These are phyloP conservation scores for Heritiera fomes DNA, from an alignment of 345 rosid species.

Conservation along the genomic window DNA sequence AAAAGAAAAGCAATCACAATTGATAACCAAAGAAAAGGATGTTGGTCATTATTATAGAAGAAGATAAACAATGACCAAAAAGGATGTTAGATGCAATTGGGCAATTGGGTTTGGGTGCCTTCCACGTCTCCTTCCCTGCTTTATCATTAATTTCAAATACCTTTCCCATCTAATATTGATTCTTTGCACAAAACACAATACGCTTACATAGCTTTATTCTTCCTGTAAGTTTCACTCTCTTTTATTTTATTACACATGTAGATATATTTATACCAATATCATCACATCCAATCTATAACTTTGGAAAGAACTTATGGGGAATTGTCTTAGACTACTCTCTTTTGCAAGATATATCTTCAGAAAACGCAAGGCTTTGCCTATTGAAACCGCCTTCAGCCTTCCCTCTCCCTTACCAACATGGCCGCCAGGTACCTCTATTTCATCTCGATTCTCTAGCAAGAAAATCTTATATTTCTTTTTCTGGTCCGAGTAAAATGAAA, in stretches of 20 bases:
- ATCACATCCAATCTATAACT: neutral
- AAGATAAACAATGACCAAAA: neutral
- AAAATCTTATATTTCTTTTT: too few species aligned
- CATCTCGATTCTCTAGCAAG: neutral
- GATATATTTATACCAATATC: neutral
- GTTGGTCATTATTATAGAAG: neutral
- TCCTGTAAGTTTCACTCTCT: neutral
- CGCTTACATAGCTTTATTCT: neutral
- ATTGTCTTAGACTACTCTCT: constrained; percentile 24
- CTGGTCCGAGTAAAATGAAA: too few species aligned
- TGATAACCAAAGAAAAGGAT: neutral
- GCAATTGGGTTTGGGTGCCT: neutral
- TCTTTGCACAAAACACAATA: neutral
- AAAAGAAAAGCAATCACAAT: neutral
- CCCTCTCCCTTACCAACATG: constrained; percentile 59
- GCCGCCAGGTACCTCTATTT: constrained; percentile 41
- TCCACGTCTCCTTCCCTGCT: neutral
- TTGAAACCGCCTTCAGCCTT: constrained; percentile 54
- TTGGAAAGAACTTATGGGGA: constrained; percentile 29
- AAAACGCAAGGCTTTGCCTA: constrained; percentile 44
- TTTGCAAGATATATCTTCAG: constrained; percentile 26
- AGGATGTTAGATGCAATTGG: neutral
- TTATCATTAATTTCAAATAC: neutral
- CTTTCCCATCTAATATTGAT: too few species aligned
- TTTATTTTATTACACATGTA: too few species aligned